Base-by-base conservation (phyloP, 805 yeast species). In the Grigorovia transvaalensis region DNA sequence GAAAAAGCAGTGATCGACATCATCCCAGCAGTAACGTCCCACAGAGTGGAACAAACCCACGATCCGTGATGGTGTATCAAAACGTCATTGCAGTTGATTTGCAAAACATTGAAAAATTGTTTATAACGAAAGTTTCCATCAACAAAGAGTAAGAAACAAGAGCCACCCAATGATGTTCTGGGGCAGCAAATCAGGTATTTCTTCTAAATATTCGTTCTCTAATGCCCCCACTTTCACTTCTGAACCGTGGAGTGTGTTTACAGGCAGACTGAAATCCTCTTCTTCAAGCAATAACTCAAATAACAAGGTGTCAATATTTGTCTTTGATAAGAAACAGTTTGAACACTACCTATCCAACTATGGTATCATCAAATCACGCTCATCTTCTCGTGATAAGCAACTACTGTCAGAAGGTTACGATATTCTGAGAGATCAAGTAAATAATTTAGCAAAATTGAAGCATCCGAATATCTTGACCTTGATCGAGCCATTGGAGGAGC, bases 401-500 rank as follows among this genome's bases (percentile, higher is more conserved):
- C 64, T 75, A 23, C 60, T 78, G 1, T 64, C 81, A 48, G 81
- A 77, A 44, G 93, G 90, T 47, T 84, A 80, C 58, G 84, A 80
- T 45, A 73, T 84, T 19, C 70, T 93, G 48, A 77, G 81, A 58
- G 70, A 71, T 29, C 93, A 89, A 59, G 84, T 88, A 1, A 70
- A 79, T 20, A 83, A 84, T 55, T 70, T 90, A 62, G 80, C 95
- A 17, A 85, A 84, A 63, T 72, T 93, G 59, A 85, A 89, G 58
- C 99, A 93, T 65, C 99, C 99, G 0, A 83, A 88, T 56, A 75
- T 93, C 29, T 69, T 93, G 46, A 82, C 89, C 1, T 74, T 93
- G 2, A 79, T 87, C 41, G 99, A 95, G 64, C 96, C 95, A 0
- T 68, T 90, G 55, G 98, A 93, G 66, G 95, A 89, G 57, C 85